Conservation (phyloP, 495 filamentous ascomycete species). For the Neohortaea acidophila region DNA sequence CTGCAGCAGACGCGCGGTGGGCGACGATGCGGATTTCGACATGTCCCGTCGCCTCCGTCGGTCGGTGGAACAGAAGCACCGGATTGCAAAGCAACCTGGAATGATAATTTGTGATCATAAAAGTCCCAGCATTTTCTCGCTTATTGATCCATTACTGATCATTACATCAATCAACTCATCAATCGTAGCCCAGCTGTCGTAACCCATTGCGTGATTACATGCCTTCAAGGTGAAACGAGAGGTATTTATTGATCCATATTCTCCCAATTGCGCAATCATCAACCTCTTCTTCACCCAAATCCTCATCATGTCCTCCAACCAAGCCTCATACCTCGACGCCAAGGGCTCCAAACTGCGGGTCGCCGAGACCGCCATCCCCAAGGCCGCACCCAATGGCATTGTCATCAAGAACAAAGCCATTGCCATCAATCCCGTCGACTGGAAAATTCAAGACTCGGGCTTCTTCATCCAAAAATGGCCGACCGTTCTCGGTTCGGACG, state of each 20-base stretch:
- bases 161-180: too few species aligned
- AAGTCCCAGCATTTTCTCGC: too few species aligned
- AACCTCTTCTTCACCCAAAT: background rate
- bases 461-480: constrained; percentile 28
- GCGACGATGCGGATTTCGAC: constrained; percentile 35
- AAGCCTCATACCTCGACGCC: constrained; percentile 25
- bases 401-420: constrained; percentile 27
- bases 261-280: too few species aligned
- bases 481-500: constrained; percentile 29
- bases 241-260: too few species aligned
- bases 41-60: too few species aligned
- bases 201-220: too few species aligned
- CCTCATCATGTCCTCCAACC: constrained; percentile 12
- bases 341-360: constrained; percentile 20
- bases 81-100: too few species aligned
- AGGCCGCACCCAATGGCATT: constrained; percentile 25
- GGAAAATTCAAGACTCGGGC: constrained; percentile 20
- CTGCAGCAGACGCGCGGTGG: constrained; percentile 48
- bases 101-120: too few species aligned
- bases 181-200: too few species aligned
- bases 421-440: constrained; percentile 32
- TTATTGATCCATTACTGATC: too few species aligned
- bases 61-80: too few species aligned
- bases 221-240: too few species aligned
- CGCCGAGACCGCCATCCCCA: constrained; percentile 18